A percentile compares a stretch with the other conserved stretches of the same genome.
Conservation (phyloP, 495 filamentous ascomycete genomes). For the Bacidia gigantensis region DNA sequence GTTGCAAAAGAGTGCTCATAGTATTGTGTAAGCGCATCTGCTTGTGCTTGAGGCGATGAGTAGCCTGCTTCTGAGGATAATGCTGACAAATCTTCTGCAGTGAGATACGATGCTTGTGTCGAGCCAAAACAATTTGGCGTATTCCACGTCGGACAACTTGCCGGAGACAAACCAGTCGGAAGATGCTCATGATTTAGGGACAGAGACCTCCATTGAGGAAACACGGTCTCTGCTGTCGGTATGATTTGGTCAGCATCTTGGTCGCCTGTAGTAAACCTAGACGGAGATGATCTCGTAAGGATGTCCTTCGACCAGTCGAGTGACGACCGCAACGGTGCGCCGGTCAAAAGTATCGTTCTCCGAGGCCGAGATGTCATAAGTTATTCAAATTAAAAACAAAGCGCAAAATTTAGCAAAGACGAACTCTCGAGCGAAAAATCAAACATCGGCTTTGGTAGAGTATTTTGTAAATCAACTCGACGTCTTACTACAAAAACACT, state of each 20-base stretch:
- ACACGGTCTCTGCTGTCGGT: constrained; percentile 38
- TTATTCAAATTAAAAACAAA: neutral
- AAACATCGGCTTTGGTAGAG: too few relatives aligned
- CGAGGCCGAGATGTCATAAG: neutral
- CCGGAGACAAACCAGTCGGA: constrained; percentile 16
- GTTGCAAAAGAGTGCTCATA: constrained; percentile 60
- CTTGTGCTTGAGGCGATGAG: constrained; percentile 13
- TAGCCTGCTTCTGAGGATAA: neutral
- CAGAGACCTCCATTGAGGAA: constrained; percentile 23
- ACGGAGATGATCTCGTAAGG: constrained; percentile 5
- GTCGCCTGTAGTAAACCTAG: neutral
- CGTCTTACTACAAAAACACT: too few relatives aligned
- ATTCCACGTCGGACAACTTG: neutral
- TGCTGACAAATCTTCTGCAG: constrained; percentile 7
- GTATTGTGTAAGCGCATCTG: constrained; percentile 43
- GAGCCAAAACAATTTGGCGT: neutral
- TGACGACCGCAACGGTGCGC: constrained; percentile 14
- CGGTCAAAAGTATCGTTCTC: constrained; percentile 14
- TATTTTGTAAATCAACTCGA: too few relatives aligned
- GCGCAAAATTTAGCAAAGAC: neutral
- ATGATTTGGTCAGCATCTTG: constrained; percentile 23
- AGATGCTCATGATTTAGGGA: constrained; percentile 12
- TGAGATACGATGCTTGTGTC: constrained; percentile 8
- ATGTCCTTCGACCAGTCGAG: constrained; percentile 14
- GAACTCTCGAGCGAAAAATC: too few relatives aligned